These are phyloP conservation scores for Boletus sp. DNA, from an alignment of 768 basidiomycete genomes.

Conservation along the genomic window DNA sequence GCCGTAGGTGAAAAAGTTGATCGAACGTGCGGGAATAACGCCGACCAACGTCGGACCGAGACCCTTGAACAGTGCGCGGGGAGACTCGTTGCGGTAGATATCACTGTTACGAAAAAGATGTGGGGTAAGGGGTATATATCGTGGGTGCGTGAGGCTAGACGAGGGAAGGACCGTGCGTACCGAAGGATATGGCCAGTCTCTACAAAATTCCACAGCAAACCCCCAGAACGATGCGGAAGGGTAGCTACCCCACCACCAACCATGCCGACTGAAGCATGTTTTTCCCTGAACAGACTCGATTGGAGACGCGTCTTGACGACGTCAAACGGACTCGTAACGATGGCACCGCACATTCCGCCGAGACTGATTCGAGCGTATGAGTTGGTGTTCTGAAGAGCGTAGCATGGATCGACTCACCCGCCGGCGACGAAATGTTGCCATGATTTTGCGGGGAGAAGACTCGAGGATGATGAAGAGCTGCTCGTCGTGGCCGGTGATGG, in stretches of 20 bases:
- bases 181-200: conserved; percentile 90
- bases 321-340: conserved; percentile 96
- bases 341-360: conserved; percentile 96
- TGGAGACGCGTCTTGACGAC: conserved; percentile 98
- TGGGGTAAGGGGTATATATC: neutral
- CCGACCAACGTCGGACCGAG: conserved; percentile 94
- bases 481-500: conserved; percentile 2
- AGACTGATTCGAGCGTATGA: conserved; percentile 48
- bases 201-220: conserved; percentile 87
- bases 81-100: conserved; percentile 86
- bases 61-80: conserved; percentile 89
- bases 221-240: conserved; percentile 38
- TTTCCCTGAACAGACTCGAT: conserved; percentile 74
- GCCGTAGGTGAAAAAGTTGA: conserved; percentile 97
- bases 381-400: neutral
- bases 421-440: conserved; percentile 85
- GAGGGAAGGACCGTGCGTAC: conserved; percentile 37
- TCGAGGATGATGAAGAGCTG: conserved; percentile 34
- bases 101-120: conserved; percentile 47
- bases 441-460: conserved; percentile 66
- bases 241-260: conserved; percentile 33
- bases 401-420: conserved; percentile 54
- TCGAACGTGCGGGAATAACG: conserved; percentile 92
- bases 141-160: too few species aligned
- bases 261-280: conserved; percentile 34